Evolutionary conservation across 176 grass and related monocot genomes (phyloP).

Genomic region (Carex kokanica): DNA sequence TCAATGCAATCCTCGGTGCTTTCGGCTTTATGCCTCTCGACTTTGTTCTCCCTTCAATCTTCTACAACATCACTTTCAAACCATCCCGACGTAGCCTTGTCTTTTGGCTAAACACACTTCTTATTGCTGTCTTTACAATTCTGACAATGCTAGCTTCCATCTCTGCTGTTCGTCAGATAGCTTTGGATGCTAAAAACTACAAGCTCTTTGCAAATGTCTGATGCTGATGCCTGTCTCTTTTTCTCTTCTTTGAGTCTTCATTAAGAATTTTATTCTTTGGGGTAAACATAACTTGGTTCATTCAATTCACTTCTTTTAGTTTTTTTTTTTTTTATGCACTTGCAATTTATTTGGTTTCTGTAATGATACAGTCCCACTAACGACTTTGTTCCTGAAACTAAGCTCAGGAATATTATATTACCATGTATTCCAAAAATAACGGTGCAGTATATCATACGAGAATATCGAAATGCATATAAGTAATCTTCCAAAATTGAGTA

Average conservation of each 20-base stretch:
- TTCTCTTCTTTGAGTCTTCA: neutral
- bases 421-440: neutral
- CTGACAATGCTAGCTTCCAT: constrained; percentile 51
- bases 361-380: neutral
- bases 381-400: neutral
- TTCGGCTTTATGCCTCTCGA: constrained; percentile 84
- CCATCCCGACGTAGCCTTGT: constrained; percentile 50
- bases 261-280: neutral
- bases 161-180: constrained; percentile 66
- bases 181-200: constrained; percentile 59
- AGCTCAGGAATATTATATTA: neutral
- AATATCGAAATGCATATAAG: neutral
- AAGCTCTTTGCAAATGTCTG: constrained; percentile 87
- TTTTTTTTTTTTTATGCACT: neutral
- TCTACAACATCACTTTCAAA: constrained; percentile 83
- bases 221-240: constrained; percentile 30
- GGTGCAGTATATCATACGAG: neutral
- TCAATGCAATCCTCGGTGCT: constrained; percentile 63
- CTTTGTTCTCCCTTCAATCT: constrained; percentile 71
- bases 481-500: neutral
- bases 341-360: neutral
- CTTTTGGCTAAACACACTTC: constrained; percentile 66
- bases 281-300: neutral
- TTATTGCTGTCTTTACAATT: constrained; percentile 50
- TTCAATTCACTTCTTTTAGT: neutral